These are phyloP conservation scores for Aurantiochytrium sp. DNA, from an alignment of 108 stramenopile genomes.

Conservation along the genomic window DNA sequence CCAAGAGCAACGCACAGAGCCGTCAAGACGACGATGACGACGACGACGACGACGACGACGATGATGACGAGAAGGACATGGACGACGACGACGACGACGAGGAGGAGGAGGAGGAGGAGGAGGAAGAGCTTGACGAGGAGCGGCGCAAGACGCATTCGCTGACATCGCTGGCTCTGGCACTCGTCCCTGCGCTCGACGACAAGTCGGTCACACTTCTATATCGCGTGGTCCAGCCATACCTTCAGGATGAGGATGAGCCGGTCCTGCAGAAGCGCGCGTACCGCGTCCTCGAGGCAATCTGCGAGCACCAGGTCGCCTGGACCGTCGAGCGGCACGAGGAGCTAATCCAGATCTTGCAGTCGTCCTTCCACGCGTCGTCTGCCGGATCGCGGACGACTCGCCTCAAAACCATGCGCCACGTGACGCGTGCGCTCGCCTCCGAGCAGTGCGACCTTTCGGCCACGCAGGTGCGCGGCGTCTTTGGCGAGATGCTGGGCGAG, in stretches of 20 bases:
- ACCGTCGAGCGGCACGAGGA: background rate
- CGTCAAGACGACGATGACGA: background rate
- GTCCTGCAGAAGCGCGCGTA: constrained; percentile 11
- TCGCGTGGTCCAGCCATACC: background rate
- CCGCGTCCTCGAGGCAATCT: background rate
- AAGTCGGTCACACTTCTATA: background rate
- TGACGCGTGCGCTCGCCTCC: background rate
- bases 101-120: background rate
- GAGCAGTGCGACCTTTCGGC: background rate
- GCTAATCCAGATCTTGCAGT: background rate
- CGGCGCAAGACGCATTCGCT: background rate
- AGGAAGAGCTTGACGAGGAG: background rate
- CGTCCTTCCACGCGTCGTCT: background rate
- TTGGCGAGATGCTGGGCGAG: background rate
- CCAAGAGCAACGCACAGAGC: background rate
- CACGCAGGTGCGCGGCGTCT: background rate
- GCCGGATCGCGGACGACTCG: background rate
- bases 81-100: background rate
- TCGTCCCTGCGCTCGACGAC: constrained; percentile 12
- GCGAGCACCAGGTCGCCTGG: constrained; percentile 9
- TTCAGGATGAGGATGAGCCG: background rate
- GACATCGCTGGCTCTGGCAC: background rate
- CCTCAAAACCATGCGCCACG: background rate
- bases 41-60: constrained; percentile 7
- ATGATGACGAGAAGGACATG: background rate